Evolutionary conservation across 2,329 filamentous ascomycete genomes (phyloP).

Genomic region (Pseudogymnoascus sp.): DNA sequence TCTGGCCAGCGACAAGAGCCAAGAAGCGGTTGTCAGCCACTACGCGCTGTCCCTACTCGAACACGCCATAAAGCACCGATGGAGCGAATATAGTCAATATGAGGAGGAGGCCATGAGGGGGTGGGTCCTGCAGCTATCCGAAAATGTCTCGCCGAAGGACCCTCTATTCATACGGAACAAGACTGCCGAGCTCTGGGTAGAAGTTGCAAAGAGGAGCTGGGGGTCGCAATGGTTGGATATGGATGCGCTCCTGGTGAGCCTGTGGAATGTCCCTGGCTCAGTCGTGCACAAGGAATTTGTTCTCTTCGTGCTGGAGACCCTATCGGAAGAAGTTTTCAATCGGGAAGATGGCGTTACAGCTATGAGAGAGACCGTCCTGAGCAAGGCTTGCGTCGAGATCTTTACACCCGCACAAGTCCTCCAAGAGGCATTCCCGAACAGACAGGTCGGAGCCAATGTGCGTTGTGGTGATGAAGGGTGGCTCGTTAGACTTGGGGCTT

Average conservation of each 20-base stretch:
- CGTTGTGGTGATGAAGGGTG: conserved; percentile 79
- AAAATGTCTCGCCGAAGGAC: conserved; percentile 61
- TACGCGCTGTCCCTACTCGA: conserved; percentile 90
- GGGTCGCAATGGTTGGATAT: conserved; percentile 89
- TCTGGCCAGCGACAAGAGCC: conserved; percentile 66
- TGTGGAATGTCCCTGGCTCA: conserved; percentile 67
- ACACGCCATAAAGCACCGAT: conserved; percentile 78
- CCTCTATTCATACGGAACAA: conserved; percentile 85
- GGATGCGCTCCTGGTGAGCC: conserved; percentile 71
- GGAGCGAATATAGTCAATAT: conserved; percentile 61
- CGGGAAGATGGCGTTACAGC: conserved; percentile 81
- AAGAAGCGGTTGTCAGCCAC: conserved; percentile 78
- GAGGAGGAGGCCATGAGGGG: conserved; percentile 61
- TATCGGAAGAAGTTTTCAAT: conserved; percentile 91
- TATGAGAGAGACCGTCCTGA: conserved; percentile 73
- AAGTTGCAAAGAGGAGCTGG: conserved; percentile 90
- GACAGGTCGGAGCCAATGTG: conserved; percentile 55
- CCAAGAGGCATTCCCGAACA: conserved; percentile 64
- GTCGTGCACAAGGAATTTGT: conserved; percentile 73
- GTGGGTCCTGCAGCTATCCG: conserved; percentile 73
- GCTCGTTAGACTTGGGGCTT: conserved; percentile 66
- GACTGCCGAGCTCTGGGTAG: conserved; percentile 87
- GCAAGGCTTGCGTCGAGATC: conserved; percentile 85
- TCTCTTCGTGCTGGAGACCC: conserved; percentile 76
- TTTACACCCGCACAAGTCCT: conserved; percentile 76